phyloP scores from a whole-genome alignment of 805 yeast species.

The Wickerhamomyces strasburgensis region DNA sequence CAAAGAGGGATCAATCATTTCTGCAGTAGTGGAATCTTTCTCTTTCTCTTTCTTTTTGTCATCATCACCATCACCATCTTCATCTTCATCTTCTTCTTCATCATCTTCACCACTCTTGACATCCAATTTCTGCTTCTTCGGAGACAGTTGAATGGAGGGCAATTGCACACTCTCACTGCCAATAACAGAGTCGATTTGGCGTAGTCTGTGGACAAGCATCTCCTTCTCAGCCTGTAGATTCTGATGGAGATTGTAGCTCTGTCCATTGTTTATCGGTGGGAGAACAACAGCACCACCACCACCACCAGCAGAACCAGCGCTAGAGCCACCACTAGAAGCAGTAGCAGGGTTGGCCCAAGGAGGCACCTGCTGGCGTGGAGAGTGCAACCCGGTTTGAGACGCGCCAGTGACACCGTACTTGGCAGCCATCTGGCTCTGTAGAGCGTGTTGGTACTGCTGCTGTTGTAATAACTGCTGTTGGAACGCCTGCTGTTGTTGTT shows the following conservation, averaged over 20 bases:
- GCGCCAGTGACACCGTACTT: constrained; percentile 21
- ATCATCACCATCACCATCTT: no score
- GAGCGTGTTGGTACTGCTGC: constrained; percentile 17
- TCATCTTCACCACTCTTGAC: no score
- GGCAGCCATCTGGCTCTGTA: constrained; percentile 20
- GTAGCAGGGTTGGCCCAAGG: background rate
- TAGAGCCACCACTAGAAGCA: background rate
- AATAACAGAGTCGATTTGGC: constrained; percentile 12
- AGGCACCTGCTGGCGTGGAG: constrained; percentile 1
- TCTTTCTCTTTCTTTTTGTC: no score
- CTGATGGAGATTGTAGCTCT: constrained; percentile 13
- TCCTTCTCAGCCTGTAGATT: constrained; percentile 13
- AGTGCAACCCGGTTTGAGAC: no score
- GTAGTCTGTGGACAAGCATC: constrained; percentile 7
- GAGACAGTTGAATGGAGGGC: background rate
- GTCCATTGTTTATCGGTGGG: background rate
- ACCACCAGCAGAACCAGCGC: background rate
- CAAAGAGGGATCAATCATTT: constrained; percentile 16
- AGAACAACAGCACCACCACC: background rate
- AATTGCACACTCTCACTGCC: constrained; percentile 1
- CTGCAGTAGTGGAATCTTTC: no score
- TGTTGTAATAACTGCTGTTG: constrained; percentile 16
- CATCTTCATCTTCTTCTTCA: no score
- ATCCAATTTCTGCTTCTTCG: no score
- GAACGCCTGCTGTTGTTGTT: constrained; percentile 16